A percentile compares a stretch with the other conserved stretches of the same genome.
Conservation (phyloP, 2,329 filamentous ascomycete species). For the Coniochaeta ligniaria region DNA sequence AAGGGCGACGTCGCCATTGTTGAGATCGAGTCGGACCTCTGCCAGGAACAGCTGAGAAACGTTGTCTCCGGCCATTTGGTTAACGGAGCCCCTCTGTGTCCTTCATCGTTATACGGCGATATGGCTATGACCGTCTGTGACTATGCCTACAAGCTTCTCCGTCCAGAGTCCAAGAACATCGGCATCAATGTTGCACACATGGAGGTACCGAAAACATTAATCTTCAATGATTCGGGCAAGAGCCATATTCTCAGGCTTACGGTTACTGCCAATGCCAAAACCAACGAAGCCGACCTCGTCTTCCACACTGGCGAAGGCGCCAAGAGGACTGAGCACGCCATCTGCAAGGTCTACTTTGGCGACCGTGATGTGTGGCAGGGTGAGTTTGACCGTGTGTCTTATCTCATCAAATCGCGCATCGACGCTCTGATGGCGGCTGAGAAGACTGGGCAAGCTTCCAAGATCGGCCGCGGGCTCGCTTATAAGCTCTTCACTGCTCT, state of each 20-base stretch:
- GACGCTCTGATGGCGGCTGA: constrained; percentile 53
- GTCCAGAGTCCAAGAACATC: constrained; percentile 46
- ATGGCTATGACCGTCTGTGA: constrained; percentile 50
- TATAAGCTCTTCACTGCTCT: constrained; percentile 62
- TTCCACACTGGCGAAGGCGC: constrained; percentile 55
- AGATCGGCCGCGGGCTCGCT: constrained; percentile 66
- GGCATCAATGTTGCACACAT: constrained; percentile 60
- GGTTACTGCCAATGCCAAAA: constrained; percentile 50
- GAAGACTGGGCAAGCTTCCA: constrained; percentile 58
- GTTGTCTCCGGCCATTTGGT: constrained; percentile 56
- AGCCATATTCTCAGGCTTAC: constrained; percentile 55
- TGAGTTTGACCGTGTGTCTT: constrained; percentile 61
- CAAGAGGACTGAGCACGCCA: constrained; percentile 53
- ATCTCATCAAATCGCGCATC: constrained; percentile 60
- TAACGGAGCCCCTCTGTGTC: constrained; percentile 26
- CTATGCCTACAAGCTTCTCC: constrained; percentile 59
- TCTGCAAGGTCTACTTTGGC: constrained; percentile 55
- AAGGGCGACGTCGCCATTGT: constrained; percentile 51
- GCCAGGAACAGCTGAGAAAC: constrained; percentile 53
- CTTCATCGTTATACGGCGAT: constrained; percentile 47
- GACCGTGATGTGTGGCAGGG: constrained; percentile 52
- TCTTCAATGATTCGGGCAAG: constrained; percentile 38
- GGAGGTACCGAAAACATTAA: constrained; percentile 64
- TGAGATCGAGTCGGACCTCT: constrained; percentile 59
- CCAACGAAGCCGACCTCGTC: constrained; percentile 45